Conservation (phyloP, 495 filamentous ascomycete genomes). For the Penicillium atrosanguineum region DNA sequence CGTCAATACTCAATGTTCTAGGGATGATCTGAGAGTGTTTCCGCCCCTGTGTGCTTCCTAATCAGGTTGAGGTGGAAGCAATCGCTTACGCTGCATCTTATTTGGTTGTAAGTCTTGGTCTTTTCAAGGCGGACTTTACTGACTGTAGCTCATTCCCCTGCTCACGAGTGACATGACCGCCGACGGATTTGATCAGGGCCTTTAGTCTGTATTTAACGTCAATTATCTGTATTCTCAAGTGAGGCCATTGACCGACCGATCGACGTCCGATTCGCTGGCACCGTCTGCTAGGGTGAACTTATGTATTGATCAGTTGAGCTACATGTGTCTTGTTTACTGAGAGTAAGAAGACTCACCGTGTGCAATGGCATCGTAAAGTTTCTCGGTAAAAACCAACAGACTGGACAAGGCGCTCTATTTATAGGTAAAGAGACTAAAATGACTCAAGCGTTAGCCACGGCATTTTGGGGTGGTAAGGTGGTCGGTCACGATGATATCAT, state of each 20-base stretch:
- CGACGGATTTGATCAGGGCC: conserved; percentile 8
- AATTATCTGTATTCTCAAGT: not conserved
- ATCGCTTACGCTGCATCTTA: conserved; percentile 9
- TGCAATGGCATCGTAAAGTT: not conserved
- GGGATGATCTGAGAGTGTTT: conserved; percentile 11
- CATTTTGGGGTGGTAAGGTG: not conserved
- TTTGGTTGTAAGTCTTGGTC: not conserved
- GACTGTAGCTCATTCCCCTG: conserved; percentile 6
- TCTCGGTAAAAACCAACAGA: not conserved
- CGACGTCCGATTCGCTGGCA: conserved; percentile 1
- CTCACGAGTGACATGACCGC: conserved; percentile 6
- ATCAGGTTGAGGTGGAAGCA: conserved; percentile 8
- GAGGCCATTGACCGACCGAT: not conserved
- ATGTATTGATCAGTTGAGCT: not conserved
- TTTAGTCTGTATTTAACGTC: not conserved
- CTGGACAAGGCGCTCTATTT: not conserved
- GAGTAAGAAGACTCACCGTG: not conserved
- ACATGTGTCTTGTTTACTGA: no score
- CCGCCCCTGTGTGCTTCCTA: conserved; percentile 5
- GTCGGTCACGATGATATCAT: conserved; percentile 10
- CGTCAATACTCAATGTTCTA: not conserved
- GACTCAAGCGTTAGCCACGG: not conserved
- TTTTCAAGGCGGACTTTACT: not conserved
- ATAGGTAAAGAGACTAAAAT: not conserved
- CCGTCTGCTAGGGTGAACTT: not conserved